Percentiles rank a stretch among this genome's conserved stretches.
phyloP scores from a whole-genome alignment of 1,284 basidiomycete species.

The Ganoderma boninense region DNA sequence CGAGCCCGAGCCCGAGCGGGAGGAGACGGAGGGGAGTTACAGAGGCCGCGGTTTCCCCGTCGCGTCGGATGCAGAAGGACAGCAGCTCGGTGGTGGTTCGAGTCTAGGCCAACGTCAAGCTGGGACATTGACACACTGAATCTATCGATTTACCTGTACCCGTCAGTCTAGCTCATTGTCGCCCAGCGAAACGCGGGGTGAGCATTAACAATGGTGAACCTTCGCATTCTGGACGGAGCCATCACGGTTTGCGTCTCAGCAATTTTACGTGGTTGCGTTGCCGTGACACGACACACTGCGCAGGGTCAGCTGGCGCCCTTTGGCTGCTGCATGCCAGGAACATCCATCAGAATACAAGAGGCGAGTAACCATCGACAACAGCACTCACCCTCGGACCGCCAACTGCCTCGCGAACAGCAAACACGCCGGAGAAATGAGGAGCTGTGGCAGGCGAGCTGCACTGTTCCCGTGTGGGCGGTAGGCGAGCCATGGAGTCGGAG shows the following conservation, averaged over 20 bases:
- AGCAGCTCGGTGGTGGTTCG: neutral
- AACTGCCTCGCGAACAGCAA: constrained; percentile 4
- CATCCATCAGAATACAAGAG: constrained; percentile 10
- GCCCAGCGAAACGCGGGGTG: neutral
- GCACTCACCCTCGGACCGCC: constrained; percentile 1
- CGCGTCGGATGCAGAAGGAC: constrained; percentile 4
- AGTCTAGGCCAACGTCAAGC: neutral
- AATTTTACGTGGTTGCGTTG: constrained; percentile 14
- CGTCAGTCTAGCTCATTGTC: constrained; percentile 10
- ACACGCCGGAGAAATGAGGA: constrained; percentile 8
- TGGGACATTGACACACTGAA: neutral
- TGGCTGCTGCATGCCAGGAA: neutral
- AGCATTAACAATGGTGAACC: constrained; percentile 7
- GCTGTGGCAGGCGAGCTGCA: neutral
- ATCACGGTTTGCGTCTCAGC: constrained; percentile 20
- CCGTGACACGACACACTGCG: constrained; percentile 1
- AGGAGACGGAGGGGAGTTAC: constrained; percentile 1
- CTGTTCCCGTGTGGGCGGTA: constrained; percentile 4
- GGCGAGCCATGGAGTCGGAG: constrained; percentile 10
- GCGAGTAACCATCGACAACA: constrained; percentile 2
- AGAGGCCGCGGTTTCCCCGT: constrained; percentile 20
- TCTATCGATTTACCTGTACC: constrained; percentile 13
- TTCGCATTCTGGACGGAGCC: constrained; percentile 15
- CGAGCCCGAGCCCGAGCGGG: constrained; percentile 5
- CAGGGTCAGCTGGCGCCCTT: neutral